Base-by-base conservation (phyloP, 164 flowering plant genomes). In the Kalanchoe fedtschenkoi region DNA sequence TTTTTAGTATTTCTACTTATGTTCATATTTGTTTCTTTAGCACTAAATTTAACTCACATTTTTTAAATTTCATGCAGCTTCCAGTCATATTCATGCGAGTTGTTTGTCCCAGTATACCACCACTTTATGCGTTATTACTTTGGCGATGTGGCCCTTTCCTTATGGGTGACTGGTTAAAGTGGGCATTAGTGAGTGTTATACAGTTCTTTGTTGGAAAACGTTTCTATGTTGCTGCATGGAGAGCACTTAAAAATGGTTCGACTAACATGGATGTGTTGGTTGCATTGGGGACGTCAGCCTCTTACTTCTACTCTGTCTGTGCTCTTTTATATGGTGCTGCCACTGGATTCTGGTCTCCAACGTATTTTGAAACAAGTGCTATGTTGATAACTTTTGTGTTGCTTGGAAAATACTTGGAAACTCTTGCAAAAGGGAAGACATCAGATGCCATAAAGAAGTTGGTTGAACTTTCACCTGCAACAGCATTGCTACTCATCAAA, bases 241-340 rank as follows among this genome's bases (percentile, higher is more conserved):
- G 93, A 77, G 99, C 99, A 39, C 80, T 95, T 55, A 75, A 88
- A 66, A 89, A 91, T 73, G 78, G 96, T 57, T 82, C 97, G 17
- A 85, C 97, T 29, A 95, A 95, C 74, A 95, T 95, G 99, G 99
- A 95, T 81, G 99, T 95, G 38, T 76, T 95, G 76, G 92, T 95
- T 69, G 97, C 96, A 38, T 70, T 95, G 76, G 97, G 97, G 62
- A 91, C 99, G 68, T 82, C 99, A 64, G 96, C 99, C 53, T 77
- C 96, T 62, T 95, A 95, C 69, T 82, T 95, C 68, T 95, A 95
- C 69, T 91, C 97, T 72, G 96, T 89, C 30, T 70, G 78, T 72
- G 97, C 97, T 34, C 88, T 95, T 69, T 71, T 95, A 32, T 91
- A 91, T 76, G 99, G 99, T 53, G 97, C 97, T 4, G 38, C 81